Percentiles rank a stretch among this genome's conserved stretches.
phyloP scores from a whole-genome alignment of 495 filamentous ascomycete species.

The Tuber indicum region DNA sequence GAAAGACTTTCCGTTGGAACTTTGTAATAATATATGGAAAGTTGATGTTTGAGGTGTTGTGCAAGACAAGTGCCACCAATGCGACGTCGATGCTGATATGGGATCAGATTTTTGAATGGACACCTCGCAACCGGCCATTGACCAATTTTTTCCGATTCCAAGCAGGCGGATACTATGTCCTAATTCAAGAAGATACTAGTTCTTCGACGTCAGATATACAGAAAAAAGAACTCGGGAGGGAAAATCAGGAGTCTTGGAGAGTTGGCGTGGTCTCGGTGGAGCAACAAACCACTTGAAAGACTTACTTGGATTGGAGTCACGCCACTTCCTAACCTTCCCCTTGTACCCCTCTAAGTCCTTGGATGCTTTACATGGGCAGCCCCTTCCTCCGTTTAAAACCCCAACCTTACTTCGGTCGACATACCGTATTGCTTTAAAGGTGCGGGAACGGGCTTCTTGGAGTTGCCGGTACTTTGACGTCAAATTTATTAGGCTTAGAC shows the following conservation, averaged over 20 bases:
- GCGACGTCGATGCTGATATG: neutral
- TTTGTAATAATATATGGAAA: neutral
- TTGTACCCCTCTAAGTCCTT: conserved; percentile 28
- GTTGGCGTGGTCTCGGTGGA: conserved; percentile 26
- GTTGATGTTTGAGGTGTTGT: neutral
- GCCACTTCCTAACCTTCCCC: conserved; percentile 28
- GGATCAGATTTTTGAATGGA: neutral
- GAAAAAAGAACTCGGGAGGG: conserved; percentile 14
- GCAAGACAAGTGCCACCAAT: neutral
- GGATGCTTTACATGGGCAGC: neutral
- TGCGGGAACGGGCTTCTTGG: conserved; percentile 32
- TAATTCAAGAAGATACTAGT: neutral
- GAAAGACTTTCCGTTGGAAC: neutral
- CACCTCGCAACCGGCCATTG: neutral
- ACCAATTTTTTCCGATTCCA: neutral
- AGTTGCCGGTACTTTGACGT: conserved; percentile 11
- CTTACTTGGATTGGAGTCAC: conserved; percentile 36
- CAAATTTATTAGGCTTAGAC: conserved; percentile 26
- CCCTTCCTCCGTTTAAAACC: neutral
- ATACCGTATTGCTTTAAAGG: conserved; percentile 30
- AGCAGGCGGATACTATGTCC: neutral
- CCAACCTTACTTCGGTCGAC: conserved; percentile 4
- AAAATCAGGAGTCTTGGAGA: conserved; percentile 31
- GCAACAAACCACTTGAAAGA: conserved; percentile 37
- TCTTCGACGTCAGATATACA: neutral